These are phyloP conservation scores for Exophiala sp. DNA, from an alignment of 2,329 filamentous ascomycete genomes.

Conservation along the genomic window DNA sequence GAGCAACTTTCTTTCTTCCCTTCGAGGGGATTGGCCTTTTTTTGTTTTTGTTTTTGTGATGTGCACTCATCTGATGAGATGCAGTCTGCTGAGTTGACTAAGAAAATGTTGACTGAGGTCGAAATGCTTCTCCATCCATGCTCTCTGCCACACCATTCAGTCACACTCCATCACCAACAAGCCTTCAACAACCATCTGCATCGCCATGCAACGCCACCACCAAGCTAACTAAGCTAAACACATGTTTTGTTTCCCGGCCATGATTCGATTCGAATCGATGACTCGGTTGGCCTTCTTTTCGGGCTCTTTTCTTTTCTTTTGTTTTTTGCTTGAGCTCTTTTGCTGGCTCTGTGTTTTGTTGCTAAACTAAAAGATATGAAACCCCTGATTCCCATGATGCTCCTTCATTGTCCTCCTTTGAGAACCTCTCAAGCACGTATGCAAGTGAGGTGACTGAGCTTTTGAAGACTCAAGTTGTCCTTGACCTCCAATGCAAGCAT, in stretches of 20 bases:
- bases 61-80: background rate
- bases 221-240: background rate
- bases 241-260: background rate
- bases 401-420: background rate
- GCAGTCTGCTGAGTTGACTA: background rate
- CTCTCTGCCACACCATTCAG: background rate
- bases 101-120: background rate
- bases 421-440: too few relatives aligned
- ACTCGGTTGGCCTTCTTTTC: conserved; percentile 10
- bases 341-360: background rate
- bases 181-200: background rate
- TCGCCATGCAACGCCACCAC: background rate
- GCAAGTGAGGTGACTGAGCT: too few relatives aligned
- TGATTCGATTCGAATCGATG: background rate
- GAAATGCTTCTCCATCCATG: conserved; percentile 2
- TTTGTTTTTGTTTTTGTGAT: conserved; percentile 1
- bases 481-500: too few relatives aligned
- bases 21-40: conserved; percentile 1
- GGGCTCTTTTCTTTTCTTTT: conserved; percentile 3
- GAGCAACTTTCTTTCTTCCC: background rate
- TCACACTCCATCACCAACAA: background rate
- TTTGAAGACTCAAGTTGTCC: too few relatives aligned
- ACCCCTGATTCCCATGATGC: background rate
- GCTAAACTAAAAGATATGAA: too few relatives aligned
- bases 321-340: background rate